Evolutionary conservation across 2,329 filamentous ascomycete genomes (phyloP), one percentile per base, ranked within the genome.

Genomic region (Phaeosphaeriaceae sp.): DNA sequence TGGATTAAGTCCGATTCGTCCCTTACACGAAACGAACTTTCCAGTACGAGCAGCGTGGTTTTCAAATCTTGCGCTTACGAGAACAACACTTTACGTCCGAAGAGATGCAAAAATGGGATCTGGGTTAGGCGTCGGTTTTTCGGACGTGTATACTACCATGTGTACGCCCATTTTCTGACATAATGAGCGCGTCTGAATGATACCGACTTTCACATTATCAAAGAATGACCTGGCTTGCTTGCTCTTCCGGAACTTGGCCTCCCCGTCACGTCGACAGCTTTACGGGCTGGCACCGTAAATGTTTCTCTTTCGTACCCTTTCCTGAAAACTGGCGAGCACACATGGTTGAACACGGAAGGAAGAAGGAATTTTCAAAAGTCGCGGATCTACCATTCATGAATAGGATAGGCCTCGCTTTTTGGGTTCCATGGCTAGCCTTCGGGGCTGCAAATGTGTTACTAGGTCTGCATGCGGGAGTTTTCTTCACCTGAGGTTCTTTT

Each of bases 1-100:
- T 99, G 76, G 94, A 99, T 79, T 99, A 79, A 77, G 53, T 42
- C 55, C 44, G 48, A 40, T 42, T 47, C 36, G 49, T 38, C 50
- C 44, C 51, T 65, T 56, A 73, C 65, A 61, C 67, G 65, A 75
- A 64, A 76, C 70, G 73, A 76, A 68, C 70, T 72, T 65, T 70
- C 68, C 68, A 64, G 61, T 65, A 67, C 61, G 65, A 64, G 66
- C 67, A 63, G 65, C 64, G 60, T 66, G 67, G 65, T 66, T 66
- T 71, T 51, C 56, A 55, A 55, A 64, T 59, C 59, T 67, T 67
- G 58, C 60, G 61, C 60, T 64, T 57, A 60, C 52, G 58, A 63
- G 64, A 59, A 64, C 57, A 55, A 63, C 60, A 57, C 58, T 65
- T 57, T 64, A 64, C 60, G 52, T 53, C 53, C 59, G 54, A 64